Evolutionary conservation across 2,329 filamentous ascomycete genomes (phyloP).

Genomic region (Atkinsonella hypoxylon): DNA sequence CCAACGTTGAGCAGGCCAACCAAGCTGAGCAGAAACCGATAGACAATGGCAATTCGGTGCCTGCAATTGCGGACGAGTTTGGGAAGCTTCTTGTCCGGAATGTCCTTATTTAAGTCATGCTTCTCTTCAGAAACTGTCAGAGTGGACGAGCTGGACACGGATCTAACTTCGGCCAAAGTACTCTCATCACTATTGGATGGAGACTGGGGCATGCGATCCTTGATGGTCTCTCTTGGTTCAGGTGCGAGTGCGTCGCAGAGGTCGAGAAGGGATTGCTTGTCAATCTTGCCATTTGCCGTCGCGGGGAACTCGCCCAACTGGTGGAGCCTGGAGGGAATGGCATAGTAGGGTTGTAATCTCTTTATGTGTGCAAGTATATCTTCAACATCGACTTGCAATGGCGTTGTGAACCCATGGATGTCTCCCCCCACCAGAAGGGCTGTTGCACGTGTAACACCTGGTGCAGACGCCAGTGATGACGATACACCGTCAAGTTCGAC

Average conservation of each 20-base stretch:
- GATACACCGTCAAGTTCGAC: conserved; percentile 49
- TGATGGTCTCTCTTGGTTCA: conserved; percentile 1
- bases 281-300: conserved; percentile 44
- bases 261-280: conserved; percentile 33
- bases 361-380: conserved; percentile 28
- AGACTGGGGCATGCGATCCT: not conserved
- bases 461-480: conserved; percentile 32
- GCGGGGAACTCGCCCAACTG: conserved; percentile 32
- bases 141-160: conserved; percentile 19
- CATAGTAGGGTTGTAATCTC: conserved; percentile 40
- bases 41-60: conserved; percentile 37
- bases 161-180: conserved; percentile 17
- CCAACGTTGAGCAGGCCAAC: conserved; percentile 38
- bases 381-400: conserved; percentile 20
- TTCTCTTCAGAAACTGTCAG: conserved; percentile 19
- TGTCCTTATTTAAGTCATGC: conserved; percentile 16
- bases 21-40: conserved; percentile 43
- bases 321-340: conserved; percentile 34
- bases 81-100: conserved; percentile 29
- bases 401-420: conserved; percentile 39
- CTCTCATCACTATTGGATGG: conserved; percentile 9
- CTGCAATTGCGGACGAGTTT: conserved; percentile 28
- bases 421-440: conserved; percentile 33
- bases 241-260: conserved; percentile 18
- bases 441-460: conserved; percentile 34